Percentiles rank a stretch among this genome's conserved stretches.
Evolutionary conservation across 139 green algal species (phyloP).

Genomic region (Chlorella sp.): DNA sequence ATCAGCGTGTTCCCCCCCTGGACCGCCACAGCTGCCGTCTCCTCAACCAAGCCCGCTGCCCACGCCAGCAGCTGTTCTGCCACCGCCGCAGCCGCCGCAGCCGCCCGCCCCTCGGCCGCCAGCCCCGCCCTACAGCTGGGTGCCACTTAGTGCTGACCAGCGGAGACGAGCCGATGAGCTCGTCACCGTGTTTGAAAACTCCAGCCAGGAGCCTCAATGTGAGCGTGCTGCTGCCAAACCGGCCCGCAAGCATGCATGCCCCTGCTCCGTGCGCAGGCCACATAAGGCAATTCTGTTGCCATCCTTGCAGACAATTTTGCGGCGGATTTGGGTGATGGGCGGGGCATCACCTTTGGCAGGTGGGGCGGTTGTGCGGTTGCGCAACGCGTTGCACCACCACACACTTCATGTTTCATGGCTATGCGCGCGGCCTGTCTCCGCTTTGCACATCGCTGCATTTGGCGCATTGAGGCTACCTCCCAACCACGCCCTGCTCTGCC

Average conservation of each 20-base stretch:
- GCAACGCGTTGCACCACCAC: no score
- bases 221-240: not conserved
- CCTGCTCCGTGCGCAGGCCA: not conserved
- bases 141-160: not conserved
- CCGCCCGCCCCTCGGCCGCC: not conserved
- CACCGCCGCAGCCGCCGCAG: not conserved
- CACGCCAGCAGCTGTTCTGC: not conserved
- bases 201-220: not conserved
- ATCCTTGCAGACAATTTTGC: not conserved
- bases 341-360: slow-evolving; percentile 16
- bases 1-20: no score
- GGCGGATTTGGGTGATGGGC: not conserved
- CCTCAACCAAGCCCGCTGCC: not conserved
- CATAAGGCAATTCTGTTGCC: not conserved
- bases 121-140: not conserved
- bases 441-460: no score
- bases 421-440: no score
- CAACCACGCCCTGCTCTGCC: not conserved
- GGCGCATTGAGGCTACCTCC: not conserved
- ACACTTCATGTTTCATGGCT: no score
- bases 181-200: slow-evolving; percentile 6
- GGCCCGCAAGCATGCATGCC: not conserved
- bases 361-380: no score
- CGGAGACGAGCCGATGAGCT: not conserved
- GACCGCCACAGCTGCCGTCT: no score